Base-by-base conservation (phyloP, 257 asterid species). In the Catharanthus roseus region DNA sequence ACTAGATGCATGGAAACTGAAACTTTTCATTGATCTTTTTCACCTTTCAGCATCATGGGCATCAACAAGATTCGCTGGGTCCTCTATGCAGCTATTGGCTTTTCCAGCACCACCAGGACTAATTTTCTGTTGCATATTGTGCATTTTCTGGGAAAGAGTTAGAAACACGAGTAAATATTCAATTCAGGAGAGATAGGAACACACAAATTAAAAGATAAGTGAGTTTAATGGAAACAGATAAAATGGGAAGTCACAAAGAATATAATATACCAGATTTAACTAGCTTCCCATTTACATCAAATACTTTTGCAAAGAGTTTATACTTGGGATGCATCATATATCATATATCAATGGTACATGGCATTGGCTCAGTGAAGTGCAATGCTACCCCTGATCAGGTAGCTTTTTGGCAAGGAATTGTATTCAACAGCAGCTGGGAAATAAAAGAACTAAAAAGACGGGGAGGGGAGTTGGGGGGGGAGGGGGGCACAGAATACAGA, bases 121-220 rank as follows among this genome's bases (percentile, higher is more conserved):
- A 69, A 0, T 41, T 6, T 47, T 67, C 31, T 68, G 65, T 41
- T 74, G 73, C 65, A 57, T 65, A 56, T 75, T 82, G 78, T 90
- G 90, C 89, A 83, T 82, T 75, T 31, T 67, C 95, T 90, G 85
- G 53, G 58, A 73, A 24, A 49, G 5, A 18, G 26, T 33, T 60
- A 33, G 33, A 31, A 60, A 44, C 44, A 60, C 34, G 38, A n/a
- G 15, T n/a, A 19, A 42, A 63, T 7, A 45, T 38, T 23, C 49
- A 34, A 69, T 44, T 31, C 53, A 47, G 49, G 36, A 49, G 38
- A 28, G 5, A 4, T 41, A 58, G 42, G 8, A 15, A 71, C 19
- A 67, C 36, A 36, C 21, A 28, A 18, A 13, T 13, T 19, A 39
- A 44, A 55, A 36, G 15, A 50, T 39, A 58, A 29, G 10, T 2